phyloP scores from a whole-genome alignment of 257 asterid genomes.

The Misopates orontium region DNA sequence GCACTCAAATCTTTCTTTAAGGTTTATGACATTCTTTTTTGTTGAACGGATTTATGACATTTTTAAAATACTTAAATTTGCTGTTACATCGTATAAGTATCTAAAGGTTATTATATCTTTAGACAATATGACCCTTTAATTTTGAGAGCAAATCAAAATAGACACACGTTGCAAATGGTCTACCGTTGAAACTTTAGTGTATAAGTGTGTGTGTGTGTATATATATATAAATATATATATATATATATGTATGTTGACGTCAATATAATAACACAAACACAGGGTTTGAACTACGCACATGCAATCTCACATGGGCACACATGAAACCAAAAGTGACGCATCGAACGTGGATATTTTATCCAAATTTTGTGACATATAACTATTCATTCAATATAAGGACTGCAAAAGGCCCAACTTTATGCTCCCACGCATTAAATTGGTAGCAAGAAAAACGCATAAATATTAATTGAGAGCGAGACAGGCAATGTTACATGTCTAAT shows the following conservation, averaged over 20 bases:
- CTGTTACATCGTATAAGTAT: no score
- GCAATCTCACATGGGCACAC: slow-evolving; percentile 39
- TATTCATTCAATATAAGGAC: background rate
- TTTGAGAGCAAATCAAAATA: background rate
- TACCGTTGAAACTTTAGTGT: background rate
- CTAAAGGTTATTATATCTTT: no score
- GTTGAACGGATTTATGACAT: no score
- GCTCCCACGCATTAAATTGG: background rate
- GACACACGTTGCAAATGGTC: background rate
- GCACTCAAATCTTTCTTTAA: no score
- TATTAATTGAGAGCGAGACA: background rate
- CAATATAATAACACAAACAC: background rate
- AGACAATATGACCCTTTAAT: background rate
- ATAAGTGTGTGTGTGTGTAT: background rate
- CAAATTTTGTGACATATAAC: background rate
- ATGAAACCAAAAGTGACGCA: slow-evolving; percentile 30
- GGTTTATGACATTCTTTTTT: no score
- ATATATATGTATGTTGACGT: background rate
- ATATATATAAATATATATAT: no score
- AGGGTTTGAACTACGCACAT: slow-evolving; percentile 21
- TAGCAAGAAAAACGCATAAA: background rate
- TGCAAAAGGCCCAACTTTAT: background rate
- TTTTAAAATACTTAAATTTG: no score
- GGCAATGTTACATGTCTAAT: background rate
- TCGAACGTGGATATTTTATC: slow-evolving; percentile 7